Evolutionary conservation across 2,329 filamentous ascomycete genomes (phyloP), one percentile per base, ranked within the genome.

Genomic region (Zymoseptoria crescenta): DNA sequence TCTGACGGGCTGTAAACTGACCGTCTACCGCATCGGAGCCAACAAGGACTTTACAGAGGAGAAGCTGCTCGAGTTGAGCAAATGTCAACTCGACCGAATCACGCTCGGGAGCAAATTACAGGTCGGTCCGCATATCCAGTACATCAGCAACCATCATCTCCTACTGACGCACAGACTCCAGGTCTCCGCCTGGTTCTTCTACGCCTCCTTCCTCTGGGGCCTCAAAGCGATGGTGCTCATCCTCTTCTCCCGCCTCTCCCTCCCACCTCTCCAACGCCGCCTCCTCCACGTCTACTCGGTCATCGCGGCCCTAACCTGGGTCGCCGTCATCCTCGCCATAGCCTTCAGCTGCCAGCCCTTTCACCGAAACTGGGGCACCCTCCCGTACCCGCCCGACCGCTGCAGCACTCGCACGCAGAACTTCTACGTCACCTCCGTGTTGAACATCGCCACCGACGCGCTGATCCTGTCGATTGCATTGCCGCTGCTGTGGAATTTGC

Each of bases 81-180:
- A 65, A 0, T 51, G 56, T 0, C 71, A 77, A 6, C 64, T 74
- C 3, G 49, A 58, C 1, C 65, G 71, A 2, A 66, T 74, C 16
- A 59, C 57, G 0, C 57, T 65, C n/a, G 75, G 75, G 1, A 75
- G 73, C 0, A 75, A 74, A 20, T 64, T 75, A 5, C 65, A 77
- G 53, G 64, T 77, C 27, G 61, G 60, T 45, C 66, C 66, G 49
- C 61, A 53, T 1, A 57, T 24, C 57, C 1, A 56, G 64, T 6
- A 61, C 64, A 56, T 64, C 51, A 59, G 53, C 29, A 10, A 8
- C 20, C 19, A 13, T 24, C 35, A 10, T 48, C 9, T 19, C 9
- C n/a, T 10, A 20, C 9, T 54, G 3, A 49, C 51, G 10, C 10
- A n/a, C 4, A 27, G 13, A 10, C 10, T 72, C 1, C 63, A 74